Evolutionary conservation across 768 basidiomycete species (phyloP).

Genomic region (Boletus sp.): DNA sequence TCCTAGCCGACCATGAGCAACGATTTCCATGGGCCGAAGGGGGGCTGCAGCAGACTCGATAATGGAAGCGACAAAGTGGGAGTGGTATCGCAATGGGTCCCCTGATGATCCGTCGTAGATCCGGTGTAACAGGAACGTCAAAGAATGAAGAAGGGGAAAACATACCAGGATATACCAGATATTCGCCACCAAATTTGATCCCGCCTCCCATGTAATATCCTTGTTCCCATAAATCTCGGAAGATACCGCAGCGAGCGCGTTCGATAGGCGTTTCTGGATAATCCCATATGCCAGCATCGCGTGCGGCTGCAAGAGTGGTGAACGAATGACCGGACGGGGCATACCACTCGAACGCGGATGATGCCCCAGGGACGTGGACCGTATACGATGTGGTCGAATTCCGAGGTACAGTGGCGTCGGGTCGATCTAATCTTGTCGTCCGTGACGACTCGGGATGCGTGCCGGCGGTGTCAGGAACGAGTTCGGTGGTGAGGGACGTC

Average conservation of each 20-base stretch:
- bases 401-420: conserved; percentile 8
- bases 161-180: conserved; percentile 92
- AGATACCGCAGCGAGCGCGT: conserved; percentile 76
- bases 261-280: conserved; percentile 68
- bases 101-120: conserved; percentile 43
- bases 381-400: conserved; percentile 39
- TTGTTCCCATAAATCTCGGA: conserved; percentile 76
- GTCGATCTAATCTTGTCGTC: not conserved
- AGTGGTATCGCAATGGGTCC: conserved; percentile 94
- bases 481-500: not conserved
- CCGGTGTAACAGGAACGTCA: not conserved
- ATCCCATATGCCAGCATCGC: conserved; percentile 68
- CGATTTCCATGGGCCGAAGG: conserved; percentile 88
- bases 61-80: conserved; percentile 89
- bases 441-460: conserved; percentile 1
- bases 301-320: conserved; percentile 57
- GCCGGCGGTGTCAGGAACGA: not conserved
- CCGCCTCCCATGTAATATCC: conserved; percentile 88
- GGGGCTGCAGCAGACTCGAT: conserved; percentile 56
- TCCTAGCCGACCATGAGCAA: conserved; percentile 92
- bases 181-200: conserved; percentile 94
- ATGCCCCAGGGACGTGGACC: conserved; percentile 66
- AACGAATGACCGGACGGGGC: conserved; percentile 42
- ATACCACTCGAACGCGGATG: conserved; percentile 71
- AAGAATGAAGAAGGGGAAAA: conserved; percentile 1